These are phyloP conservation scores for Paraphysoderma sedebokerense DNA, from an alignment of 371 early-diverging fungal species.

Conservation along the genomic window DNA sequence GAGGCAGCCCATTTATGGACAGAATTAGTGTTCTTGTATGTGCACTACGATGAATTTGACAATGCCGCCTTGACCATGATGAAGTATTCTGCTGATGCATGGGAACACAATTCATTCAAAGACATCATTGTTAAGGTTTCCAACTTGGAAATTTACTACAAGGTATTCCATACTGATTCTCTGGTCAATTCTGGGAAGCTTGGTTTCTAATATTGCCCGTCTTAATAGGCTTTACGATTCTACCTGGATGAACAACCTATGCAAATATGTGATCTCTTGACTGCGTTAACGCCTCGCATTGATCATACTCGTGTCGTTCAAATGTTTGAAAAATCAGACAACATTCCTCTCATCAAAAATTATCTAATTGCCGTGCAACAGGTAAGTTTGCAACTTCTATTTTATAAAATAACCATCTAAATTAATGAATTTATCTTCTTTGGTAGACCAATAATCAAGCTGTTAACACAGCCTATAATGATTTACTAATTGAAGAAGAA, in stretches of 20 bases:
- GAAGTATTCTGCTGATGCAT: conserved; percentile 69
- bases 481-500: conserved; percentile 90
- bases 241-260: conserved; percentile 91
- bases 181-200: background rate
- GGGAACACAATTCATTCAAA: conserved; percentile 91
- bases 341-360: conserved; percentile 84
- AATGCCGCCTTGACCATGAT: conserved; percentile 90
- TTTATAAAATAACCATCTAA: too few species aligned
- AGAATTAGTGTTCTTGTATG: conserved; percentile 90
- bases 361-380: conserved; percentile 83
- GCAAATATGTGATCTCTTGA: conserved; percentile 73
- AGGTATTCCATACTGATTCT: too few species aligned
- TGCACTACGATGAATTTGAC: conserved; percentile 94
- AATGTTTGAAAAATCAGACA: conserved; percentile 88
- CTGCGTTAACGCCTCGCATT: conserved; percentile 69
- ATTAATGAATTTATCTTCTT: background rate
- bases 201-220: too few species aligned
- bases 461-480: conserved; percentile 87
- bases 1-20: conserved; percentile 87
- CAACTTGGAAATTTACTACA: conserved; percentile 91
- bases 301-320: conserved; percentile 91
- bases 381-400: conserved; percentile 10
- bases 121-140: conserved; percentile 87
- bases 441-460: conserved; percentile 62
- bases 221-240: conserved; percentile 61